Evolutionary conservation across 345 rosid species (phyloP).

Genomic region (Orychophragmus violaceus): DNA sequence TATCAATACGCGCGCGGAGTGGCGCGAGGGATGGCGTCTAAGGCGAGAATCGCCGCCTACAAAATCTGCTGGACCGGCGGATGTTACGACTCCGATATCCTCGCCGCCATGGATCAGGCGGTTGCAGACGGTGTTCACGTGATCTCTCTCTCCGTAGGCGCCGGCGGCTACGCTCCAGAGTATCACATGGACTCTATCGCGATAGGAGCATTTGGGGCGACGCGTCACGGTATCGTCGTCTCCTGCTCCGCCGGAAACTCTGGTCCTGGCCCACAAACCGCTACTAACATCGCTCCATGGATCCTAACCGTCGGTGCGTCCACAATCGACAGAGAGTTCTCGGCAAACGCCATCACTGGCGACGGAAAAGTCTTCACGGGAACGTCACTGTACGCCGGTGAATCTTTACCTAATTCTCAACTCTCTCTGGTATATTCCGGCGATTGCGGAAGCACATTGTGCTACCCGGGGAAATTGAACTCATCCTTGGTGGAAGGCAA

Average conservation of each 20-base stretch:
- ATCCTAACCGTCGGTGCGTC: conserved; percentile 86
- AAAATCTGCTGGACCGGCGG: conserved; percentile 82
- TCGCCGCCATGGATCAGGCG: conserved; percentile 93
- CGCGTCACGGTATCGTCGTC: conserved; percentile 53
- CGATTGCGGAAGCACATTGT: conserved; percentile 55
- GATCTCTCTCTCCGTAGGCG: conserved; percentile 80
- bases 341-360: conserved; percentile 69
- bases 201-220: conserved; percentile 75
- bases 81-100: conserved; percentile 83
- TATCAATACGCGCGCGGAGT: conserved; percentile 54
- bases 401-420: conserved; percentile 34
- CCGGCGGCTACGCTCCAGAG: conserved; percentile 62
- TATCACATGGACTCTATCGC: conserved; percentile 74
- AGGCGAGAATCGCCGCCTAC: conserved; percentile 77
- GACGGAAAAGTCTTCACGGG: conserved; percentile 50
- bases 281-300: conserved; percentile 91
- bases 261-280: conserved; percentile 68
- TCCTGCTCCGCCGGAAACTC: conserved; percentile 93
- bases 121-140: conserved; percentile 74
- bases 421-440: conserved; percentile 55
- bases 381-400: conserved; percentile 68
- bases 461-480: conserved; percentile 37
- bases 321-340: conserved; percentile 74
- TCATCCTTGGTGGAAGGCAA: conserved; percentile 45
- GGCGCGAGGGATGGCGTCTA: conserved; percentile 86